Percentiles rank a stretch among this genome's conserved stretches.
Evolutionary conservation across 768 basidiomycete species (phyloP).

Genomic region (Polyporus arcularius): DNA sequence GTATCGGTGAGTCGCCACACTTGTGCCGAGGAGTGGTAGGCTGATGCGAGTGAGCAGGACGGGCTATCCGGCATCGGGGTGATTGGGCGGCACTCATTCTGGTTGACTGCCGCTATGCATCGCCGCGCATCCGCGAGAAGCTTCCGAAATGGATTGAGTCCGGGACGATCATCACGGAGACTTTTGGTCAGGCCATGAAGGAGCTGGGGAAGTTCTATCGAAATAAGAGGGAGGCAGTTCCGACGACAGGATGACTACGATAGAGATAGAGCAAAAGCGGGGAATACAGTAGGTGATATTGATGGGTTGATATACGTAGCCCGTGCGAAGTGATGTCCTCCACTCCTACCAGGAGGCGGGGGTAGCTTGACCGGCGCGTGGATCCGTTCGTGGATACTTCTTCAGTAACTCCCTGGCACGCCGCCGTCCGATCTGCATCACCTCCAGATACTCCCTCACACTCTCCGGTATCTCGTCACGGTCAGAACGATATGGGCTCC

Average conservation of each 20-base stretch:
- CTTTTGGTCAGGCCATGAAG: conserved; percentile 73
- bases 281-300: neutral
- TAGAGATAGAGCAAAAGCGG: too few relatives aligned
- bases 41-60: conserved; percentile 49
- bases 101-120: conserved; percentile 80
- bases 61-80: conserved; percentile 86
- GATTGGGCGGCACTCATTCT: conserved; percentile 94
- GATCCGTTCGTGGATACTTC: neutral
- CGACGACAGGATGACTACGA: neutral
- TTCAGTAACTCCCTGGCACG: neutral
- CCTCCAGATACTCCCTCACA: neutral
- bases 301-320: neutral
- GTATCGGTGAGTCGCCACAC: conserved; percentile 67
- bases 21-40: neutral
- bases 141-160: conserved; percentile 90
- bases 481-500: neutral
- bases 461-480: neutral
- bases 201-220: conserved; percentile 71
- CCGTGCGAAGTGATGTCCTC: too few relatives aligned
- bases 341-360: neutral
- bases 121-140: conserved; percentile 67
- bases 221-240: conserved; percentile 41
- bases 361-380: neutral
- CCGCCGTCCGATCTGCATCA: neutral
- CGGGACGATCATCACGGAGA: conserved; percentile 55